These are phyloP conservation scores for Paradendryphiella salina DNA, from an alignment of 2,329 filamentous ascomycete genomes.

Conservation along the genomic window DNA sequence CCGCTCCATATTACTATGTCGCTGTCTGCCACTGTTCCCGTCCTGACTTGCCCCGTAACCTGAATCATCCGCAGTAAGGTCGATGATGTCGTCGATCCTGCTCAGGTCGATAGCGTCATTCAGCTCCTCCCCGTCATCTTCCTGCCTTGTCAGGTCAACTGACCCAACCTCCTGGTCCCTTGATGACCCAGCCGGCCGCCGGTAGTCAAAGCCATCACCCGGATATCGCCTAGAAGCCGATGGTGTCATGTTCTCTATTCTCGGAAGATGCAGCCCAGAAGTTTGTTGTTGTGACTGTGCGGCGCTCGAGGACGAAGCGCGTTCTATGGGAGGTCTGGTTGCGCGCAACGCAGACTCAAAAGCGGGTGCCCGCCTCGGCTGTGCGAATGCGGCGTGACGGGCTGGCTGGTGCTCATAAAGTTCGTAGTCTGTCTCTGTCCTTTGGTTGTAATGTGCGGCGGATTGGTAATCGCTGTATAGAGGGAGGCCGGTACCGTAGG, in stretches of 20 bases:
- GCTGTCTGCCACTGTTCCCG: not conserved
- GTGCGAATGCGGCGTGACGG: constrained; percentile 2
- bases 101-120: constrained; percentile 15
- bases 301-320: constrained; percentile 9
- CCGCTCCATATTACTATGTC: not conserved
- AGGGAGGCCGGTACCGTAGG: constrained; percentile 4
- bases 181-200: constrained; percentile 54
- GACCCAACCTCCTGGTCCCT: constrained; percentile 27
- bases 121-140: constrained; percentile 10
- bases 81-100: constrained; percentile 27
- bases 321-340: constrained; percentile 2
- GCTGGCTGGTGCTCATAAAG: not conserved
- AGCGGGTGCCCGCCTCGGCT: not conserved
- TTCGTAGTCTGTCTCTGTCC: not conserved
- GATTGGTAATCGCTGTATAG: constrained; percentile 2
- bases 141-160: constrained; percentile 46
- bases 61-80: constrained; percentile 40
- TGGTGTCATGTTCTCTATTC: constrained; percentile 33
- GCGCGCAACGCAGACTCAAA: constrained; percentile 7
- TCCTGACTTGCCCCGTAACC: constrained; percentile 21
- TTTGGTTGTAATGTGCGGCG: not conserved
- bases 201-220: constrained; percentile 60
- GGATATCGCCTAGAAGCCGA: constrained; percentile 45
- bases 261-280: constrained; percentile 27
- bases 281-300: not conserved